A percentile compares a stretch with the other conserved stretches of the same genome.
Evolutionary conservation across 345 rosid genomes (phyloP).

Genomic region (Nephelium lappaceum): DNA sequence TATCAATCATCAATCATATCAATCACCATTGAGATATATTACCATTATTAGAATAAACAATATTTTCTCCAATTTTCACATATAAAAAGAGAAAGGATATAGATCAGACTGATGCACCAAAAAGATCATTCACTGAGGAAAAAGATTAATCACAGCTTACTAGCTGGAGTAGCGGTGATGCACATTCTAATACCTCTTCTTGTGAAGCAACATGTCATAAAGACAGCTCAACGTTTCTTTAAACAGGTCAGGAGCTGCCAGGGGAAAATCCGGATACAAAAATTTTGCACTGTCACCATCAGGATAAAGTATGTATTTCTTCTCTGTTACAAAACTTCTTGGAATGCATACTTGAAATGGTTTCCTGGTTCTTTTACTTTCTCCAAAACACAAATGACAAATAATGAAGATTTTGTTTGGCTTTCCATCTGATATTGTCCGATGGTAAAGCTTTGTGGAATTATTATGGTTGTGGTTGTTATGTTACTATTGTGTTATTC

Average conservation of each 20-base stretch:
- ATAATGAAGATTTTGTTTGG: neutral
- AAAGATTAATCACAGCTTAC: conserved; percentile 8
- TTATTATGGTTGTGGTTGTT: no score
- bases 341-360: neutral
- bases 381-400: neutral
- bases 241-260: conserved; percentile 1
- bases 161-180: conserved; percentile 12
- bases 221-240: conserved; percentile 12
- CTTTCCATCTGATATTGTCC: neutral
- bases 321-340: neutral
- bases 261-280: conserved; percentile 11
- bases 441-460: neutral
- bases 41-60: no score
- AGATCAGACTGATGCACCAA: conserved; percentile 18
- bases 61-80: no score
- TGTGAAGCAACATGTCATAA: conserved; percentile 19
- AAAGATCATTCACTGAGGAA: conserved; percentile 4
- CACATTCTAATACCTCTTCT: conserved; percentile 8
- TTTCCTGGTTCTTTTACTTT: neutral
- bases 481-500: no score
- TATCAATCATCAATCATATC: no score
- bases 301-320: conserved; percentile 24
- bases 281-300: conserved; percentile 1
- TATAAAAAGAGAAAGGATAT: conserved; percentile 33
- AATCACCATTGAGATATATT: no score